Conservation (phyloP, 108 stramenopile genomes). For the Nannochloropsis salina region DNA sequence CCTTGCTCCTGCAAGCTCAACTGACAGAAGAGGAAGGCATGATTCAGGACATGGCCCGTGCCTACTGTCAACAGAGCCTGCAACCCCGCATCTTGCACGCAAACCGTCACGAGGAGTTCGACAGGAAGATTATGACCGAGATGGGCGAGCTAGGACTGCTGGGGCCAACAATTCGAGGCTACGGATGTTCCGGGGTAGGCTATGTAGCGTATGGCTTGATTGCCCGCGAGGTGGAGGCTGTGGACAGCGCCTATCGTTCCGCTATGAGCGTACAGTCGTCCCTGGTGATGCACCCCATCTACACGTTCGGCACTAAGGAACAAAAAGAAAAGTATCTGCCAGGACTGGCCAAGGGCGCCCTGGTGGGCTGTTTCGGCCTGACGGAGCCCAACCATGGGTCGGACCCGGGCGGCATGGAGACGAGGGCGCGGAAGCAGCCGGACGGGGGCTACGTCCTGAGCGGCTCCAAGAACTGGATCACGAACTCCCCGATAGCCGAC, state of each 20-base stretch:
- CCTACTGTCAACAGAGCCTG: slow-evolving; percentile 72
- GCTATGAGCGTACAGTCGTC: slow-evolving; percentile 86
- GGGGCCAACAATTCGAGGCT: slow-evolving; percentile 72
- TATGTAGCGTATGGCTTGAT: slow-evolving; percentile 84
- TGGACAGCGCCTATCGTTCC: slow-evolving; percentile 77
- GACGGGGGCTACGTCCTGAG: slow-evolving; percentile 63
- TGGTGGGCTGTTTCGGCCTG: slow-evolving; percentile 89
- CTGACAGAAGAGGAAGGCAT: slow-evolving; percentile 21
- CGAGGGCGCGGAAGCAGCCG: slow-evolving; percentile 63
- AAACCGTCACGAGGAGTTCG: slow-evolving; percentile 76
- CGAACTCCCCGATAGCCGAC: slow-evolving; percentile 88
- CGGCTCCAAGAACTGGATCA: slow-evolving; percentile 95
- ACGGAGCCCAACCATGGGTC: slow-evolving; percentile 93
- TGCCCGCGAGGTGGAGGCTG: slow-evolving; percentile 48
- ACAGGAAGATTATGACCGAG: slow-evolving; percentile 65
- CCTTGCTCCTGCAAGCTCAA: background rate
- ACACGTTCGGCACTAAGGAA: slow-evolving; percentile 74
- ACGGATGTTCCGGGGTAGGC: slow-evolving; percentile 70
- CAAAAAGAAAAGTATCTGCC: slow-evolving; percentile 79
- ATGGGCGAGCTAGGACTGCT: slow-evolving; percentile 83
- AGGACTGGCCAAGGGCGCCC: slow-evolving; percentile 65
- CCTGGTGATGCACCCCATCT: slow-evolving; percentile 93
- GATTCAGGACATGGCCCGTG: slow-evolving; percentile 59
- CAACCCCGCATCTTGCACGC: slow-evolving; percentile 67
- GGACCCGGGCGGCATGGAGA: slow-evolving; percentile 86